phyloP scores from a whole-genome alignment of 2,329 filamentous ascomycete genomes.

The Pestalotiopsis sp. region DNA sequence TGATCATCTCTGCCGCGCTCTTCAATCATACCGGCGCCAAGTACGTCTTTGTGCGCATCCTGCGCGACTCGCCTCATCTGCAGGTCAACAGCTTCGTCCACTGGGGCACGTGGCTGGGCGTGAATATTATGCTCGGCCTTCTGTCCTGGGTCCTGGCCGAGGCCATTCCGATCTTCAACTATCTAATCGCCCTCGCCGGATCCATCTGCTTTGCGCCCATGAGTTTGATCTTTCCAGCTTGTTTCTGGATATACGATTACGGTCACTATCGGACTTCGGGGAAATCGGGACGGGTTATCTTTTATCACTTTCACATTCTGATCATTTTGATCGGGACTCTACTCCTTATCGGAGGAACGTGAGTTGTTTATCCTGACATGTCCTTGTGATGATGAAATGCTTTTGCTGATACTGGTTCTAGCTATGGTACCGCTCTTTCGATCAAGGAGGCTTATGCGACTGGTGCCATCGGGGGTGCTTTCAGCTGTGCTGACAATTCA shows the following conservation, averaged over 20 bases:
- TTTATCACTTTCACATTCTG: constrained; percentile 19
- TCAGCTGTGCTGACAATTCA: constrained; percentile 24
- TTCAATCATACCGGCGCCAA: constrained; percentile 34
- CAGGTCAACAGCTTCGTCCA: constrained; percentile 30
- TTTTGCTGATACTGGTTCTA: neutral
- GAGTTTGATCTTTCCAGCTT: constrained; percentile 12
- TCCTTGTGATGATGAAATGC: neutral
- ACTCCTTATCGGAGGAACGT: constrained; percentile 20
- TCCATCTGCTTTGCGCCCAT: constrained; percentile 18
- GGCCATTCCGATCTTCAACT: constrained; percentile 19
- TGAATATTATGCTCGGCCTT: constrained; percentile 20
- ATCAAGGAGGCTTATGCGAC: constrained; percentile 21
- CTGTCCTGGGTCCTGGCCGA: constrained; percentile 15
- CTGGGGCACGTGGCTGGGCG: constrained; percentile 32
- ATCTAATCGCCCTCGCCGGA: constrained; percentile 14
- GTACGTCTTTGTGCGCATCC: constrained; percentile 34
- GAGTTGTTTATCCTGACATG: neutral
- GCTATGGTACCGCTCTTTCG: constrained; percentile 20
- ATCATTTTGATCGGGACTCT: constrained; percentile 19
- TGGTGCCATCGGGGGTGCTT: constrained; percentile 21
- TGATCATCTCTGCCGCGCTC: constrained; percentile 44
- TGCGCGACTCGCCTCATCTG: constrained; percentile 30
- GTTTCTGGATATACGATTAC: constrained; percentile 15
- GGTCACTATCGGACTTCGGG: constrained; percentile 8
- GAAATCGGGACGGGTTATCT: constrained; percentile 9